Conservation (phyloP, 805 yeast genomes). For the Nakazawaea anatomiae region DNA sequence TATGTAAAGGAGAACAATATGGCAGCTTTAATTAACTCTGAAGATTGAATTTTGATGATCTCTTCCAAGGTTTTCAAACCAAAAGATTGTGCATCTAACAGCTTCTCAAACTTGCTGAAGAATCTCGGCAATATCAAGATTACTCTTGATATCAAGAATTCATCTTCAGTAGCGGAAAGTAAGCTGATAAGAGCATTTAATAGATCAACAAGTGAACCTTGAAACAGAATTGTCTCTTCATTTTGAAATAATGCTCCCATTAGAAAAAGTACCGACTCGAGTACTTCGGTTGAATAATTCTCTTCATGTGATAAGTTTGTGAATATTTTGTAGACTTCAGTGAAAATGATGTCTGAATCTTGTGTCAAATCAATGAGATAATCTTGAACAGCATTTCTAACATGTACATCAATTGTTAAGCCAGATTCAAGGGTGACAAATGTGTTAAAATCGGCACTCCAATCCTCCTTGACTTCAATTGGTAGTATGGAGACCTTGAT, state of each 20-base stretch:
- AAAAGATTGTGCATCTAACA: slow-evolving; percentile 13
- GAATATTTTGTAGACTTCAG: slow-evolving; percentile 15
- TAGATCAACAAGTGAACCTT: slow-evolving; percentile 19
- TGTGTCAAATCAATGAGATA: slow-evolving; percentile 44
- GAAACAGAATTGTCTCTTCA: slow-evolving; percentile 20
- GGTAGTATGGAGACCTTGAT: slow-evolving; percentile 36
- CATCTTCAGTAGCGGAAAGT: slow-evolving; percentile 16
- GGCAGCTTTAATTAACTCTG: slow-evolving; percentile 22
- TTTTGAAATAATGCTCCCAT: slow-evolving; percentile 38
- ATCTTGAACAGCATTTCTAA: slow-evolving; percentile 59
- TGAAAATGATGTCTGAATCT: slow-evolving; percentile 20
- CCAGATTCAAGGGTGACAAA: slow-evolving; percentile 76
- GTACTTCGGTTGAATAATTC: background rate
- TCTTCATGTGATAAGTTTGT: slow-evolving; percentile 5
- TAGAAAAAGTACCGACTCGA: slow-evolving; percentile 37
- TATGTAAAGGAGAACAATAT: slow-evolving; percentile 48
- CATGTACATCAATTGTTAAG: slow-evolving; percentile 44
- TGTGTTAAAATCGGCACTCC: slow-evolving; percentile 55
- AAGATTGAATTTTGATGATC: slow-evolving; percentile 16
- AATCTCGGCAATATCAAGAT: slow-evolving; percentile 51
- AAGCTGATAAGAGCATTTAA: slow-evolving; percentile 14
- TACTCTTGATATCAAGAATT: slow-evolving; percentile 41
- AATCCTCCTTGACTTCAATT: slow-evolving; percentile 35
- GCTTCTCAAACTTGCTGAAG: slow-evolving; percentile 43
- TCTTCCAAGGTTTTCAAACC: slow-evolving; percentile 21